Evolutionary conservation across 208 protist genomes (phyloP).

Genomic region (Crithidia thermophila): DNA sequence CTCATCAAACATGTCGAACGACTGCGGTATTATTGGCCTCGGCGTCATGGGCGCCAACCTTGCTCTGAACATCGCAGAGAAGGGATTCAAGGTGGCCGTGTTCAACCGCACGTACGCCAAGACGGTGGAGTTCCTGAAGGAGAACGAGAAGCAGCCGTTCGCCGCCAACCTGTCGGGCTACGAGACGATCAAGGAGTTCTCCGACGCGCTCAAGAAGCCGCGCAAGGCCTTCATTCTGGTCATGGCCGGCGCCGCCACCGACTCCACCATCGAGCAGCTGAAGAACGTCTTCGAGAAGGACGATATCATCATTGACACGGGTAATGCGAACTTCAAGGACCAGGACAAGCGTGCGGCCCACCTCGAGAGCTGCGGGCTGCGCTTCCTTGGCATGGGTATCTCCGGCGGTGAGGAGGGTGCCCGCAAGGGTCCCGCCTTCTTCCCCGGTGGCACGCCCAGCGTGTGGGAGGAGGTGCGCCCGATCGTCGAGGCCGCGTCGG

Average conservation of each 20-base stretch:
- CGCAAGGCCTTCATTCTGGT: slow-evolving; percentile 96
- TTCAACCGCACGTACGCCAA: slow-evolving; percentile 94
- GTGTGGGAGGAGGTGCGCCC: slow-evolving; percentile 94
- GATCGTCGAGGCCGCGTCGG: slow-evolving; percentile 96
- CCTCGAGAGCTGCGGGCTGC: slow-evolving; percentile 85
- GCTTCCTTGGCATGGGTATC: slow-evolving; percentile 97
- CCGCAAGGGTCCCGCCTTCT: slow-evolving; percentile 98
- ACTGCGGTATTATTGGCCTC: slow-evolving; percentile 97
- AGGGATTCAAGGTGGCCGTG: slow-evolving; percentile 95
- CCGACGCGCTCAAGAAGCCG: slow-evolving; percentile 87
- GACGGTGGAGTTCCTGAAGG: slow-evolving; percentile 88
- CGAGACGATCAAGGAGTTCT: slow-evolving; percentile 80
- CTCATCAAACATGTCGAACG: slow-evolving; percentile 71
- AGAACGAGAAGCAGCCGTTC: slow-evolving; percentile 46
- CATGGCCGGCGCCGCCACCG: slow-evolving; percentile 96
- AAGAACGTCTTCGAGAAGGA: slow-evolving; percentile 76
- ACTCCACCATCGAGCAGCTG: slow-evolving; percentile 94
- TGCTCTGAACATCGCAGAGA: slow-evolving; percentile 97
- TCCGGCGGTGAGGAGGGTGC: slow-evolving; percentile 99
- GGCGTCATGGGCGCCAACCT: slow-evolving; percentile 99
- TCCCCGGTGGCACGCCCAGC: slow-evolving; percentile 96
- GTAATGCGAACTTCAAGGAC: slow-evolving; percentile 96
- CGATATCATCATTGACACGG: slow-evolving; percentile 97
- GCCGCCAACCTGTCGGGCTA: slow-evolving; percentile 74
- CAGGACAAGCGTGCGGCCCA: slow-evolving; percentile 90